These are phyloP conservation scores for Halenospora varia DNA, from an alignment of 495 filamentous ascomycete genomes.

Conservation along the genomic window DNA sequence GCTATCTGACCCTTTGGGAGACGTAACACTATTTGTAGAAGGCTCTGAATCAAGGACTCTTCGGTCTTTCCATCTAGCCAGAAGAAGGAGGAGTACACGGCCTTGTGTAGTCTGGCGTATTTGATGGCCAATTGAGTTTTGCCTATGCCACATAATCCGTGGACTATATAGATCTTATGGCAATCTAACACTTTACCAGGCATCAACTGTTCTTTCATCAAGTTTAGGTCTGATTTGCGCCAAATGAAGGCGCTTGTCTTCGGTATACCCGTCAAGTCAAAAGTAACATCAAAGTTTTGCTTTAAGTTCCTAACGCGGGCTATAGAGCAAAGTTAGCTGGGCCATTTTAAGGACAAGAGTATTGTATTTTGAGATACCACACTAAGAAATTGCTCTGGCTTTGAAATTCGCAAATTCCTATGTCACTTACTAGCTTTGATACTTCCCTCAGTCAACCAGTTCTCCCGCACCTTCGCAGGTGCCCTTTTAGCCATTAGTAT, in stretches of 20 bases:
- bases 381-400: constrained; percentile 1
- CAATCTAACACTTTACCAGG: constrained; percentile 13
- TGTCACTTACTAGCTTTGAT: constrained; percentile 17
- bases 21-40: constrained; percentile 24
- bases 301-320: constrained; percentile 1
- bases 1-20: constrained; percentile 28
- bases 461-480: constrained; percentile 11
- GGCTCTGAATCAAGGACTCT: constrained; percentile 30
- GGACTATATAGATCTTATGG: constrained; percentile 16
- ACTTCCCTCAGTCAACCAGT: constrained; percentile 13
- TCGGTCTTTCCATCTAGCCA: constrained; percentile 30
- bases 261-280: constrained; percentile 18
- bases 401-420: constrained; percentile 3
- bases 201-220: constrained; percentile 12
- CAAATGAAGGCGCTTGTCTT: constrained; percentile 20
- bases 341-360: background rate
- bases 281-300: constrained; percentile 12
- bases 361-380: background rate
- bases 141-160: constrained; percentile 39
- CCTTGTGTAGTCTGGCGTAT: constrained; percentile 30
- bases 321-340: background rate
- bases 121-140: constrained; percentile 40
- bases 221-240: constrained; percentile 18
- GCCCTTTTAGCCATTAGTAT: constrained; percentile 14
- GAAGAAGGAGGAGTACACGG: constrained; percentile 22